Evolutionary conservation across 2,329 filamentous ascomycete genomes (phyloP).

Genomic region (Torrubiella hemipterigena): DNA sequence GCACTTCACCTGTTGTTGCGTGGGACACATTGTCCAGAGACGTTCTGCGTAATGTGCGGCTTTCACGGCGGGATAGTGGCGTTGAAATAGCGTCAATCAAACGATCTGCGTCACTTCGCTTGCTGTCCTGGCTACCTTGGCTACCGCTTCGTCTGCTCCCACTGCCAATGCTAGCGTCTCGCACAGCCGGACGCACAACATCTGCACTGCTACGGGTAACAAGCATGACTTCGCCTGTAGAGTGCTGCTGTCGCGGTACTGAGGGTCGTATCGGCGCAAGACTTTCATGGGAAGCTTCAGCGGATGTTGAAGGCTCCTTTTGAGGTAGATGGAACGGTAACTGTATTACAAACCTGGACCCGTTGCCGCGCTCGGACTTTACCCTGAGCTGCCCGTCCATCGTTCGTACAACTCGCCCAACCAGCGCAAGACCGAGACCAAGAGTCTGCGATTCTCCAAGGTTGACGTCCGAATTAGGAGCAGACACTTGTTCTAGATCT

Average conservation of each 20-base stretch:
- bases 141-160: constrained; percentile 25
- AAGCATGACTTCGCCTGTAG: constrained; percentile 47
- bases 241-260: too few relatives aligned
- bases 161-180: constrained; percentile 4
- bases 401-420: constrained; percentile 76
- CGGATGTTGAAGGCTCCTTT: constrained; percentile 16
- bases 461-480: constrained; percentile 14
- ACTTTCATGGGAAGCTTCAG: too few relatives aligned
- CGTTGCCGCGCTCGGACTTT: constrained; percentile 72
- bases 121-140: constrained; percentile 32
- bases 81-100: constrained; percentile 62
- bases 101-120: constrained; percentile 52
- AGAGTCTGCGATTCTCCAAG: constrained; percentile 35
- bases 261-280: too few relatives aligned
- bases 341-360: constrained; percentile 71
- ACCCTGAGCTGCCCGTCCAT: constrained; percentile 81
- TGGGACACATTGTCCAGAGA: too few relatives aligned
- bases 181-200: neutral
- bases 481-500: constrained; percentile 46
- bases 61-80: constrained; percentile 31
- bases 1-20: too few relatives aligned
- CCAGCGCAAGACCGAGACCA: constrained; percentile 75
- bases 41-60: neutral
- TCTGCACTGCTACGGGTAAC: constrained; percentile 33
- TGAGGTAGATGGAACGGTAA: constrained; percentile 58